Evolutionary conservation across 2,329 filamentous ascomycete genomes (phyloP), one percentile per base, ranked within the genome.

Genomic region (Colletotrichum tanaceti): DNA sequence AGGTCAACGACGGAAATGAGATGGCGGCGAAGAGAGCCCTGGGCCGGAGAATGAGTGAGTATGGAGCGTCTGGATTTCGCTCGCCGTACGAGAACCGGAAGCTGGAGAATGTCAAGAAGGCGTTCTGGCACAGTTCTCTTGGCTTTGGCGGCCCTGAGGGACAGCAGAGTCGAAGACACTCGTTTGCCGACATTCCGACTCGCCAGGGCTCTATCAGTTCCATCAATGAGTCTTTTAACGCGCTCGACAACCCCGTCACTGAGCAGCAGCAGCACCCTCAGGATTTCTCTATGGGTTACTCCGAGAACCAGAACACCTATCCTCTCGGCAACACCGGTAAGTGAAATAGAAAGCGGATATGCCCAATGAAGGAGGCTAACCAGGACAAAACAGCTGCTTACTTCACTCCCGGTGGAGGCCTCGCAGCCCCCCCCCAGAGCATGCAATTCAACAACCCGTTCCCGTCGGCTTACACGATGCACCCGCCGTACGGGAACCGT

Each of bases 151-250:
- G 86, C 18, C 84, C 83, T 4, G 90, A 92, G 70, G 83, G 89
- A 38, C 88, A 90, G 14, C 91, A 94, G 74, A 93, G 91, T 73
- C 87, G 93, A 68, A 89, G 93, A 35, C 93, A 95, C 78, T 95
- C 93, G 1, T 93, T 96, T 75, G 93, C 89, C 59, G 90, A 90
- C 73, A 85, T 90, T 74, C 88, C 87, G 35, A 89, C 87, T 32
- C 84, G 89, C 16, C 89, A 91, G 72, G 86, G 84, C 2, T 90
- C 89, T 3, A 87, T 90, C 71, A 86, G 87, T 73, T 90, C 88
- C 35, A 80, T 88, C 60, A 83, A 83, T 57, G 88, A 90, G 73
- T 77, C 82, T 55, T 78, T 80, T 46, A 77, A 82, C 4, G 74
- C 82, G 11, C 79, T 87, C 24, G 86, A 89, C 20, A 76, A 79